Evolutionary conservation across 768 basidiomycete species (phyloP), one percentile per base, ranked within the genome.

Genomic region (Naganishia antarctica): DNA sequence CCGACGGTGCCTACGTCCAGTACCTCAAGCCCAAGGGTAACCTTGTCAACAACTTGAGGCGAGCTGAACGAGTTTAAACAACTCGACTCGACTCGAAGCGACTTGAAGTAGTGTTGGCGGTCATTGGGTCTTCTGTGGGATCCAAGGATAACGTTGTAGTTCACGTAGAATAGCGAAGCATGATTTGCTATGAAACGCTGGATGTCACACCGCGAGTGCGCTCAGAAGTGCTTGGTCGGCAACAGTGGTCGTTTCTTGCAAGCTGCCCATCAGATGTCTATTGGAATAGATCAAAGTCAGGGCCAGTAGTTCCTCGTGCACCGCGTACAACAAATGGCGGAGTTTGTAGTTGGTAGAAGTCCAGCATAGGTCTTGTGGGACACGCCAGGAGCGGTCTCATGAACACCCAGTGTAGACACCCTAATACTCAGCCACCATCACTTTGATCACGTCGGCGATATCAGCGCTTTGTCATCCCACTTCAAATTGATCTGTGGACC

Each of bases 1-100:
- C 87, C 84, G 92, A 94, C 80, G 93, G 93, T 69, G 90, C 91
- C 11, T 96, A 96, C 78, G 88, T 96, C 57, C 75, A 78, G 71
- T 94, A 88, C 81, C 91, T 96, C 80, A 84, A 87, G 70, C 87
- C 88, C 65, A 89, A 86, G 82, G 92, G 92, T 66, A 84, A 84
- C 60, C 83, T 94, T 65, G 87, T 91, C 81, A 71, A 82, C 75
- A 94, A 96, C 83, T 82, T 96, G 53, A 37, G 53, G 34, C 53
- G 53, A 57, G 53, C 53, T 40, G 53, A 57, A 26, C 53, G 53
- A 57, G 53, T 57, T 40, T 57, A 57, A 57, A 37, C 53, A 5
- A 57, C 53, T 57, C 53, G 53, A 23, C 34, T 37, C 15, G 34
- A 37, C 7, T 7, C 8, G 15, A 37, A 7, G 23, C 23, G n/a